These are phyloP conservation scores for Schizochytrium sp. DNA, from an alignment of 108 stramenopile species.

Conservation along the genomic window DNA sequence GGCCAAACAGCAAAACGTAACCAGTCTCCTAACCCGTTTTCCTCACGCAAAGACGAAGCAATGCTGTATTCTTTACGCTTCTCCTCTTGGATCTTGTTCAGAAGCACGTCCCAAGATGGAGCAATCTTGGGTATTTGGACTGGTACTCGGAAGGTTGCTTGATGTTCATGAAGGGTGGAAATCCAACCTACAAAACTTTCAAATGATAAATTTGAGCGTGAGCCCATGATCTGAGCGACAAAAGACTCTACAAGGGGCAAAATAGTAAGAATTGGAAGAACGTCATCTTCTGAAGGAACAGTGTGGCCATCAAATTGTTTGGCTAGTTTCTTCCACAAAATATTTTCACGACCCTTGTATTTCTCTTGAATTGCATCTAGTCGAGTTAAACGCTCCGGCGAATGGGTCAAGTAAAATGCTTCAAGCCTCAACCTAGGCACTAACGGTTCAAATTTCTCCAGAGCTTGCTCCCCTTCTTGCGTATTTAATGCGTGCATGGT, in stretches of 20 bases:
- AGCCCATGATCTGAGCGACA: neutral
- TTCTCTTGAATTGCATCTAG: neutral
- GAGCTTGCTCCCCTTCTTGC: neutral
- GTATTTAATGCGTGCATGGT: neutral
- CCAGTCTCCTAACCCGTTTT: neutral
- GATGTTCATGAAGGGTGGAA: no score
- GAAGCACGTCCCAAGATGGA: no score
- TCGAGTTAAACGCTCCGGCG: neutral
- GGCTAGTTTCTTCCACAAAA: neutral
- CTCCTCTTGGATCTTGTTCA: no score
- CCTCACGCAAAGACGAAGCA: neutral
- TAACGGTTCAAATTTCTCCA: neutral
- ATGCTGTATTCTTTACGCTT: no score
- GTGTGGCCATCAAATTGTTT: slow-evolving; percentile 6
- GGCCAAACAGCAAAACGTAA: neutral
- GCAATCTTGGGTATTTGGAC: no score
- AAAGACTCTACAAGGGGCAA: neutral
- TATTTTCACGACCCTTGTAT: neutral
- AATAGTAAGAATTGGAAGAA: neutral
- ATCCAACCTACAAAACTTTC: no score
- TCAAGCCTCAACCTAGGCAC: neutral
- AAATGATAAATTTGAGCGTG: no score
- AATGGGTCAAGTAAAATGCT: neutral
- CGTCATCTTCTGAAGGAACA: neutral
- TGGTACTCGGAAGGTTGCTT: no score